A percentile compares a stretch with the other conserved stretches of the same genome.
Conservation (phyloP, 495 filamentous ascomycete genomes). For the Tuber calosporum region DNA sequence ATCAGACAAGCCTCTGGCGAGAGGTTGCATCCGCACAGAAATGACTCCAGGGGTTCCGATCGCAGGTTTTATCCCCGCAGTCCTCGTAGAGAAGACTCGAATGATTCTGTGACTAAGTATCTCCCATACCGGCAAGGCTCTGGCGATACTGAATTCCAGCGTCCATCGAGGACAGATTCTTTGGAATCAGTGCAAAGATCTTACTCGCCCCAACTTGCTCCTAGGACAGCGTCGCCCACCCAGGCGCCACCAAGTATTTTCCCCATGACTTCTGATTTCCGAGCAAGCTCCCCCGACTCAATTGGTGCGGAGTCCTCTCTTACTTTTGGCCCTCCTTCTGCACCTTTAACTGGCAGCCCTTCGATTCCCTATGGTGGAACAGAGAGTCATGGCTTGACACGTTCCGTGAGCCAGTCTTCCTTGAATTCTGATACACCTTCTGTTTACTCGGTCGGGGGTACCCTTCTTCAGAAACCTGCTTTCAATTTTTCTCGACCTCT, state of each 20-base stretch:
- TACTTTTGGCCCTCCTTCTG: conserved; percentile 43
- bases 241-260: conserved; percentile 19
- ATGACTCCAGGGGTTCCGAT: conserved; percentile 34
- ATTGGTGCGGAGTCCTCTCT: conserved; percentile 15
- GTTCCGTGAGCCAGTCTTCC: conserved; percentile 33
- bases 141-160: conserved; percentile 5
- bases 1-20: conserved; percentile 28
- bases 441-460: conserved; percentile 50
- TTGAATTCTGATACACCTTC: conserved; percentile 43
- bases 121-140: conserved; percentile 34
- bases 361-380: conserved; percentile 54
- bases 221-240: not conserved
- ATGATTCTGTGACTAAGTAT: conserved; percentile 29
- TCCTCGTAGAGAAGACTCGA: conserved; percentile 30
- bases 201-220: not conserved
- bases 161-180: not conserved
- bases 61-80: conserved; percentile 24
- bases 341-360: conserved; percentile 58
- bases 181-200: not conserved
- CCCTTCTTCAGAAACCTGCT: conserved; percentile 59
- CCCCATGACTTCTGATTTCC: conserved; percentile 30
- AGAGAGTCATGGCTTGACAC: conserved; percentile 77
- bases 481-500: conserved; percentile 92
- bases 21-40: conserved; percentile 29
- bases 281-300: conserved; percentile 23